Evolutionary conservation across 2,329 filamentous ascomycete genomes (phyloP), one percentile per base, ranked within the genome.

Genomic region (Fusarium nisikadoi): DNA sequence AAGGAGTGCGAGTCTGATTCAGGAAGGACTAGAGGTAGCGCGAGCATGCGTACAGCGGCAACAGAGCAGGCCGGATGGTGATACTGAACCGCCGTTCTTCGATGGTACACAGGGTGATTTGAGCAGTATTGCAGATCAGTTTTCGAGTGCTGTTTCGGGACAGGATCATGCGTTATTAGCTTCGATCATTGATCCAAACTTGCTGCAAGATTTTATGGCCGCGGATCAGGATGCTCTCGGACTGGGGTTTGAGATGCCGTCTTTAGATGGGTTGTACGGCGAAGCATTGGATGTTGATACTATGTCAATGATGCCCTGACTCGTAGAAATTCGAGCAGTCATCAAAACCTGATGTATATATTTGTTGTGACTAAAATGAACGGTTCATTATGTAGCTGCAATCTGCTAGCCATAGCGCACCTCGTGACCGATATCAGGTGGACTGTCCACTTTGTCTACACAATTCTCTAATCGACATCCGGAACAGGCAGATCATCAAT

Each of bases 401-500:
- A 19, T 33, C 11, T 2, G 12, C 45, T 49, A 23, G 2, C 29
- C 23, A 33, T 12, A 2, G 13, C 11, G 0, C 2, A 14, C 33
- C 8, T 33, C 8, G 14, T 10, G 8, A 1, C 20, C 29, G 7
- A 14, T 17, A 6, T 19, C 10, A 19, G 16, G 10, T 9, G 5
- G 17, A 9, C 14, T 49, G 14, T 31, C 20, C 1, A 31, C 11
- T 9, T 2, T 23, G 2, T 5, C 16, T 19, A 13, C 3, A 10
- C 1, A 4, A 33, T 12, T 33, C 29, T 33, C n/a, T 47, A 68
- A 7, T 68, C 65, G 10, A 68, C 25, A 33, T 68, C 65, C 3
- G 65, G 65, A 33, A 68, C 64, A 19, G 65, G 65, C 1, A 68
- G 25, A 6, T 68, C 56, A 23, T 68, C 56, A 23, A 68, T 63